phyloP scores from a whole-genome alignment of 2,329 filamentous ascomycete species.

The Phialocephala sp. region DNA sequence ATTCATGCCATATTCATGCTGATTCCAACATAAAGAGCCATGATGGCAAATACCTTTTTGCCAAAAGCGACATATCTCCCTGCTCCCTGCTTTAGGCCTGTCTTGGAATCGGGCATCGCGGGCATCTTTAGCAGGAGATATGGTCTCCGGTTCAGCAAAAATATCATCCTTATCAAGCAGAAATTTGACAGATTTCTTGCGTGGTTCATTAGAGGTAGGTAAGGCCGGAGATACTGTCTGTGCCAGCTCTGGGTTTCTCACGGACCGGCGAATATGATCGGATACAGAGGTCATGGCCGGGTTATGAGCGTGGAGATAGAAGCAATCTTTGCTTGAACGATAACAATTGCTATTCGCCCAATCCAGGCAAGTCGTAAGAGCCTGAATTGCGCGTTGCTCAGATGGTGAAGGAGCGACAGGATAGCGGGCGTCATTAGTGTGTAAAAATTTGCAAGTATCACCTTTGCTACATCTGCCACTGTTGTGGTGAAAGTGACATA shows the following conservation, averaged over 20 bases:
- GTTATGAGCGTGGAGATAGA: conserved; percentile 7
- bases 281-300: not conserved
- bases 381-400: conserved; percentile 5
- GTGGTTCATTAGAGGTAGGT: not conserved
- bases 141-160: not conserved
- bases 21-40: not conserved
- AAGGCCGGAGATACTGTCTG: not conserved
- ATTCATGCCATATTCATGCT: not conserved
- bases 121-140: not conserved
- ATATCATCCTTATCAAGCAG: conserved; percentile 7
- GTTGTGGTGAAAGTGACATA: conserved; percentile 25
- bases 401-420: conserved; percentile 18
- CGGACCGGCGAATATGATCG: not conserved
- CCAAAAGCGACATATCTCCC: not conserved
- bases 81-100: not conserved
- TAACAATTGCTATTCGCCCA: conserved; percentile 4
- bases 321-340: conserved; percentile 1
- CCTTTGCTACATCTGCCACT: conserved; percentile 16
- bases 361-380: conserved; percentile 12
- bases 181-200: conserved; percentile 27
- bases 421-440: conserved; percentile 17
- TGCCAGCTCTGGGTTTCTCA: not conserved
- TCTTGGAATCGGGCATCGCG: not conserved
- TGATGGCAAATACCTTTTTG: not conserved
- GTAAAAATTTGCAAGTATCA: conserved; percentile 17